Base-by-base conservation (phyloP, 2,329 filamentous ascomycete genomes). In the Magnaporthales sp. region DNA sequence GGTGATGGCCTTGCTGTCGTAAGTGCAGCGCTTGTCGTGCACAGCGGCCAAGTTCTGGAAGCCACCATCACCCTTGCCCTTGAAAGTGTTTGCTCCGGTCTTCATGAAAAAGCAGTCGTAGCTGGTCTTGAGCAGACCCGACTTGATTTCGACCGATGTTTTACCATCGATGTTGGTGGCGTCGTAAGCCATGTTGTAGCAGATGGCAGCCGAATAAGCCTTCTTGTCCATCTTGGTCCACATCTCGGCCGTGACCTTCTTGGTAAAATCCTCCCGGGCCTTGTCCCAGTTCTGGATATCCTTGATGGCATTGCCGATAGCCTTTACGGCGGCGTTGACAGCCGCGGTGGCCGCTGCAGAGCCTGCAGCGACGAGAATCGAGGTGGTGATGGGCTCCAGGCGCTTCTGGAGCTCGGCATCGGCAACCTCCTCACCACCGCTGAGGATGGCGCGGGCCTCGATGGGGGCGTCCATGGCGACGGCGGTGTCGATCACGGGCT, bases 111-210 rank as follows among this genome's bases (percentile, higher is more conserved):
- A 64, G 32, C 62, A 64, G 62, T 64, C 62, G 31, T 46, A 64
- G 24, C 22, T 46, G 32, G 31, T 46, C 22, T 64, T 51, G 62
- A 64, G 62, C 24, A 46, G 13, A 32, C 62, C 32, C 8, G n/a
- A 27, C 32, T 51, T 64, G 24, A 64, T 22, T 13, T 38, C 4
- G 6, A 27, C 62, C 30, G 32, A 46, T 19, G 38, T 13, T 32
- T 19, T 15, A 32, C 62, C 62, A 22, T 26, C 62, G 11, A 64
- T 24, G 32, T 32, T 32, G 32, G n/a, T 11, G 4, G 32, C 30
- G 19, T 51, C 13, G 32, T 64, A 64, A 24, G 4, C 62, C 62
- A 64, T 64, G 62, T 64, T 64, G 62, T 64, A 64, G 62, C 62
- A 64, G 62, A 64, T 38, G 62, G 62, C 62, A 5, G 62, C 62